Evolutionary conservation across 2,329 filamentous ascomycete species (phyloP).

Genomic region (Eutypa lata): DNA sequence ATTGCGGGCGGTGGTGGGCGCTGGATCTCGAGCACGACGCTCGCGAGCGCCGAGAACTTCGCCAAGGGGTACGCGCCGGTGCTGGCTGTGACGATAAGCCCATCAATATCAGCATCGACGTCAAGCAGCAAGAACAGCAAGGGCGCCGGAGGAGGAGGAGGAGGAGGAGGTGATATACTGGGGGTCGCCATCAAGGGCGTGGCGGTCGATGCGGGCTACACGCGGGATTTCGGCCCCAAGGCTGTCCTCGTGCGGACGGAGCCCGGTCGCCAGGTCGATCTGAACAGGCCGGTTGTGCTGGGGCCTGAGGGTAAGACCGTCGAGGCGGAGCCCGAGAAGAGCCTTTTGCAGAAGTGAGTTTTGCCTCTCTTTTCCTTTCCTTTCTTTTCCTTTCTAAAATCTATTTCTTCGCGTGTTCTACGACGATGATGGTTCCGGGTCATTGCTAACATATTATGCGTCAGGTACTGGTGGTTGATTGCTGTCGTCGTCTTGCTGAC

Average conservation of each 20-base stretch:
- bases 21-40: slow-evolving; percentile 56
- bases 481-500: slow-evolving; percentile 51
- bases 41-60: slow-evolving; percentile 56
- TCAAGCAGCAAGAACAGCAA: too few species aligned
- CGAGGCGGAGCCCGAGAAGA: slow-evolving; percentile 56
- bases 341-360: slow-evolving; percentile 63
- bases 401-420: not conserved
- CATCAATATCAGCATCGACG: too few species aligned
- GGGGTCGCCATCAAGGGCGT: slow-evolving; percentile 55
- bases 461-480: slow-evolving; percentile 66
- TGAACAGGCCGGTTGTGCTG: slow-evolving; percentile 64
- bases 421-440: not conserved
- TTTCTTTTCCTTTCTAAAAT: not conserved
- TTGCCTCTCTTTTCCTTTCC: slow-evolving; percentile 10
- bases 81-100: slow-evolving; percentile 46
- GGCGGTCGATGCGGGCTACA: slow-evolving; percentile 60
- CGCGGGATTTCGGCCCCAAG: slow-evolving; percentile 63
- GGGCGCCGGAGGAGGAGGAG: slow-evolving; percentile 28
- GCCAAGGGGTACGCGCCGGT: slow-evolving; percentile 59
- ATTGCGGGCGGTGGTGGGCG: too few species aligned
- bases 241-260: slow-evolving; percentile 46
- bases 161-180: slow-evolving; percentile 38
- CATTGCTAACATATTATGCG: slow-evolving; percentile 17
- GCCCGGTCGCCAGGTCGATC: slow-evolving; percentile 52
- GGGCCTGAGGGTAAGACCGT: slow-evolving; percentile 58